Conservation (phyloP, 1,284 basidiomycete species). For the Cryptococcus sp. region DNA sequence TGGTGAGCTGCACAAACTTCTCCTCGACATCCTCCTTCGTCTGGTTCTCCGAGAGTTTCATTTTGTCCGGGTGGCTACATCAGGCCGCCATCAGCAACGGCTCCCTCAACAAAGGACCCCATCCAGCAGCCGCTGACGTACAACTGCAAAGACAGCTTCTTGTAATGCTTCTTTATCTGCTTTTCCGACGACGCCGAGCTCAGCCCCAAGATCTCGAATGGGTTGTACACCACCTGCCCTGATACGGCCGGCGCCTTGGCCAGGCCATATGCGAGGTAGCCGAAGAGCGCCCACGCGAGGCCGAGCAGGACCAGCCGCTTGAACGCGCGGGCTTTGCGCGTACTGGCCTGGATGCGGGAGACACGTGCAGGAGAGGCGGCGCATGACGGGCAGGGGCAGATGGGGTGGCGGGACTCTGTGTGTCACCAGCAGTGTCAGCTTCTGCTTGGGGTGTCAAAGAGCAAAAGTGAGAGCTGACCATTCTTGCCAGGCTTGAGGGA, state of each 20-base stretch:
- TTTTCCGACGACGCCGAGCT: constrained; percentile 68
- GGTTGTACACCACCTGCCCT: constrained; percentile 80
- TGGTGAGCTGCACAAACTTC: constrained; percentile 90
- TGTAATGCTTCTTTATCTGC: constrained; percentile 95
- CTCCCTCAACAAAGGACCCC: neutral
- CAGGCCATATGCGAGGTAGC: constrained; percentile 65
- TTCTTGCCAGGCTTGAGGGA: constrained; percentile 44
- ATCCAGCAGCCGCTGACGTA: constrained; percentile 51
- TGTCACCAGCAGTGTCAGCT: neutral
- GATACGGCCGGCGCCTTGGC: constrained; percentile 55
- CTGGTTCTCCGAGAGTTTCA: constrained; percentile 74
- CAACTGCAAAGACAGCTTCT: constrained; percentile 87
- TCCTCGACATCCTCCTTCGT: constrained; percentile 86
- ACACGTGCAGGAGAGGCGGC: constrained; percentile 12
- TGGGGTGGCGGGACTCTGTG: constrained; percentile 29
- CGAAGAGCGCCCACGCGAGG: constrained; percentile 72
- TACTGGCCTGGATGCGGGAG: constrained; percentile 10
- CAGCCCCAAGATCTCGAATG: constrained; percentile 90
- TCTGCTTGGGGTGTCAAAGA: neutral
- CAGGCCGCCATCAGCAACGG: neutral
- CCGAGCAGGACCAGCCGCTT: constrained; percentile 59
- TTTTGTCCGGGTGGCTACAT: constrained; percentile 91
- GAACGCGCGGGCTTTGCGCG: constrained; percentile 5
- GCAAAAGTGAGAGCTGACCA: constrained; percentile 4
- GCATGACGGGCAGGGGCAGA: constrained; percentile 38